Evolutionary conservation across 2,329 filamentous ascomycete genomes (phyloP).

Genomic region (Trichophyton simii): DNA sequence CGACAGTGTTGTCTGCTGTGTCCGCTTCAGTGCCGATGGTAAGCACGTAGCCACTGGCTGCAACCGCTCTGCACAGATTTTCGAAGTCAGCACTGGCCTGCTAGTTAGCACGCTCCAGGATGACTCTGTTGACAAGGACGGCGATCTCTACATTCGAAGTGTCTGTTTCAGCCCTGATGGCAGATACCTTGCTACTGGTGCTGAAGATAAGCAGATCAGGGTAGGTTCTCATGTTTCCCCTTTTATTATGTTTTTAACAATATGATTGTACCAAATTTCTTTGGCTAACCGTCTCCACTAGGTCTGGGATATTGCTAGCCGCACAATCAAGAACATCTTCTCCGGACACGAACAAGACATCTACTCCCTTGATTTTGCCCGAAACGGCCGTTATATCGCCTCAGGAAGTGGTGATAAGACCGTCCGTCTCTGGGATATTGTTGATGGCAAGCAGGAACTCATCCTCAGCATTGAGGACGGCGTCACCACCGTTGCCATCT

Average conservation of each 20-base stretch:
- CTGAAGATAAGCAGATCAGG: conserved; percentile 92
- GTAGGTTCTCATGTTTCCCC: conserved; percentile 41
- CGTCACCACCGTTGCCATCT: conserved; percentile 94
- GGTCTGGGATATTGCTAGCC: conserved; percentile 86
- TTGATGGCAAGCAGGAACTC: conserved; percentile 66
- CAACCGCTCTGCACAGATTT: conserved; percentile 98
- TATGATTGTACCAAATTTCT: neutral
- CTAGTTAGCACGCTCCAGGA: conserved; percentile 87
- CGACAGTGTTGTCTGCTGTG: conserved; percentile 95
- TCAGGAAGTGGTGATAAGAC: conserved; percentile 91
- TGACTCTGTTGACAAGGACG: conserved; percentile 70
- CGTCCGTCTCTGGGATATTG: conserved; percentile 91
- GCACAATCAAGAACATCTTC: conserved; percentile 83
- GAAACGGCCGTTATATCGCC: conserved; percentile 85
- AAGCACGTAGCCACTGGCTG: conserved; percentile 94
- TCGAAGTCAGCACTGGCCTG: conserved; percentile 75
- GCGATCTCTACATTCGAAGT: conserved; percentile 91
- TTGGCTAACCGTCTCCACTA: conserved; percentile 24
- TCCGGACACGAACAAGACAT: conserved; percentile 98
- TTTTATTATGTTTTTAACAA: neutral
- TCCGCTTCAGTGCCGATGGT: conserved; percentile 89
- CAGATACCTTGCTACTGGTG: conserved; percentile 83
- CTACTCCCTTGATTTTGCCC: conserved; percentile 88
- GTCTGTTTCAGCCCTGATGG: conserved; percentile 98
- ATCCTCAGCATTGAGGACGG: conserved; percentile 91